These are phyloP conservation scores for Capsicum rhomboideum DNA, from an alignment of 257 asterid species.

Conservation along the genomic window DNA sequence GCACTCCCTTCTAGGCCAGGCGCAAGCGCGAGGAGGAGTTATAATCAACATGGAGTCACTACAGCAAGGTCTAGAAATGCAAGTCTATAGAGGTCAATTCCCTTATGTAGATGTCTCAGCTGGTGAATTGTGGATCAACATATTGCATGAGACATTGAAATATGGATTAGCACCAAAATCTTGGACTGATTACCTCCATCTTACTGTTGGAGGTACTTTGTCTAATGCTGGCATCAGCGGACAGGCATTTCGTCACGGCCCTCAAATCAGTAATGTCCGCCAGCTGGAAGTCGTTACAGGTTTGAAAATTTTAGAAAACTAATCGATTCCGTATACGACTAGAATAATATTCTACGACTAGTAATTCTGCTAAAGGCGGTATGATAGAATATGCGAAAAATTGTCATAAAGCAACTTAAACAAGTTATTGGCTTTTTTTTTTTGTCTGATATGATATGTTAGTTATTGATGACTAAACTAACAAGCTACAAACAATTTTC, in stretches of 20 bases:
- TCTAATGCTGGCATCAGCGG: constrained; percentile 94
- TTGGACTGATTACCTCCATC: constrained; percentile 91
- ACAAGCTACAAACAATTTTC: background rate
- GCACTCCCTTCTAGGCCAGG: constrained; percentile 73
- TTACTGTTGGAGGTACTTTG: constrained; percentile 86
- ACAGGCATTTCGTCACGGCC: constrained; percentile 91
- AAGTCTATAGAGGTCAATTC: constrained; percentile 28
- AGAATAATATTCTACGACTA: background rate
- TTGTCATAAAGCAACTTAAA: background rate
- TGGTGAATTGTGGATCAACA: constrained; percentile 83
- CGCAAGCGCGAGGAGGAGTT: constrained; percentile 68
- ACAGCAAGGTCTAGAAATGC: constrained; percentile 33
- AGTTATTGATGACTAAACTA: background rate
- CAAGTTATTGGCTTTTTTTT: background rate
- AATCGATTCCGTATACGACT: background rate
- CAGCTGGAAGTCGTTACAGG: constrained; percentile 96
- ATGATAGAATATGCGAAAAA: background rate
- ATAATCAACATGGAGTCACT: constrained; percentile 69
- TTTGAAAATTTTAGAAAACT: constrained; percentile 9
- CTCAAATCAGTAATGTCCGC: constrained; percentile 81
- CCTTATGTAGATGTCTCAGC: constrained; percentile 68
- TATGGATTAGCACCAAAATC: constrained; percentile 75
- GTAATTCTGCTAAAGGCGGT: background rate
- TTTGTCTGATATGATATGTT: background rate
- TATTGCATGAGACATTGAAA: constrained; percentile 58